Evolutionary conservation across 805 yeast genomes (phyloP), one percentile per base, ranked within the genome.

Genomic region (Candida tammaniensis): DNA sequence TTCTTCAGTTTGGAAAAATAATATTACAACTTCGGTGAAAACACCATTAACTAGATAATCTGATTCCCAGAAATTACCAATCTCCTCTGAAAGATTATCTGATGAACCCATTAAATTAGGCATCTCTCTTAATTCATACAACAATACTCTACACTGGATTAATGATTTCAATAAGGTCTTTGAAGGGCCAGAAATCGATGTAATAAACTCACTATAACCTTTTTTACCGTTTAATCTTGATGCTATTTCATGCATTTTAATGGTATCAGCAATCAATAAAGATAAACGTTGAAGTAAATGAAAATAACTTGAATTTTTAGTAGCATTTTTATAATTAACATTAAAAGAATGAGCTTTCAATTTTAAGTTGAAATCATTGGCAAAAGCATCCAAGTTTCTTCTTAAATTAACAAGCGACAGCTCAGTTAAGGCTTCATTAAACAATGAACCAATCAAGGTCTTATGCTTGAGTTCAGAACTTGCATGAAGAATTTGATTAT

Each of bases 211-310:
- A 5, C 44, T 31, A 23, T 51, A 51, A 11, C 57, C 48, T 10
- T 41, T 40, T 7, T 30, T 37, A 2, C 65, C 70, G 12, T 71
- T 69, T n/a, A 70, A 50, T 49, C 89, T 67, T 1, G 79, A 65
- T 0, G 80, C 47, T 15, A 81, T 72, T 47, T 83, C 89, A 24
- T 70, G 55, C 70, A 79, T 74, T 16, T 73, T 65, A 17, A 82
- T 67, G 0, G 80, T 71, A 40, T 72, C 65, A 2, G 76, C 73
- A 27, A 74, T 47, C 10, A 61, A 35, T 4, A 43, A 41, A 1
- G 66, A 51, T 5, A 56, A 26, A 10, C 45, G 48, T 30, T 41
- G 47, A 15, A 58, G 34, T 15, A 35, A 15, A 33, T 47, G 33
- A 35, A 48, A 35, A 51, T 31, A 41, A 19, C 20, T 17, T 3